Conservation (phyloP, 441 rosid species). For the Flueggea neowawraea region DNA sequence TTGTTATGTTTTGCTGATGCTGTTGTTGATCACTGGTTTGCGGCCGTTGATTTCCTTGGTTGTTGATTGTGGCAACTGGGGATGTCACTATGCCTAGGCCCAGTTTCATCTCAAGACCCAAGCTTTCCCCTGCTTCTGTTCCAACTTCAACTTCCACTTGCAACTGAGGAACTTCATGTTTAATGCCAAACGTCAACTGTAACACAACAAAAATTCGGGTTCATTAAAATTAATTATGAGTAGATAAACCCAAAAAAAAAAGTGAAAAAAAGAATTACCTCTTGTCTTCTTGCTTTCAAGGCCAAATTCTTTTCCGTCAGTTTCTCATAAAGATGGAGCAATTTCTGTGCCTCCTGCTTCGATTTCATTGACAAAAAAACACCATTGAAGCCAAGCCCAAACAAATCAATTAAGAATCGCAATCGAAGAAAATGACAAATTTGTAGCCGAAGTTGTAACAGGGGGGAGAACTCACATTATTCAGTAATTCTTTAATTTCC, state of each 20-base stretch:
- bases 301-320: slow-evolving; percentile 11
- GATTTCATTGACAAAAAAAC: not conserved
- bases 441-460: no score
- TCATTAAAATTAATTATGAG: no score
- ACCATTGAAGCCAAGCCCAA: not conserved
- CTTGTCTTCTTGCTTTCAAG: slow-evolving; percentile 21
- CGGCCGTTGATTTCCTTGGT: not conserved
- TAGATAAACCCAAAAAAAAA: not conserved
- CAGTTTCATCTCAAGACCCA: not conserved
- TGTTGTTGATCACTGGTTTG: no score
- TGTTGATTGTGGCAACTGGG: not conserved
- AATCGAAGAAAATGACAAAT: no score
- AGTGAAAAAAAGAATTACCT: slow-evolving; percentile 8
- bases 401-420: no score
- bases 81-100: not conserved
- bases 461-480: slow-evolving; percentile 21
- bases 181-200: slow-evolving; percentile 8
- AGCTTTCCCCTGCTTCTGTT: slow-evolving; percentile 1
- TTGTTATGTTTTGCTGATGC: slow-evolving; percentile 4
- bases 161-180: slow-evolving; percentile 2
- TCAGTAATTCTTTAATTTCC: slow-evolving; percentile 13
- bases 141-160: no score
- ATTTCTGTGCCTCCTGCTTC: slow-evolving; percentile 26
- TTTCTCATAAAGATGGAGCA: slow-evolving; percentile 1
- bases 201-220: not conserved